Base-by-base conservation (phyloP, 192 early-diverging fungal genomes). In the Kappamyces sp. region DNA sequence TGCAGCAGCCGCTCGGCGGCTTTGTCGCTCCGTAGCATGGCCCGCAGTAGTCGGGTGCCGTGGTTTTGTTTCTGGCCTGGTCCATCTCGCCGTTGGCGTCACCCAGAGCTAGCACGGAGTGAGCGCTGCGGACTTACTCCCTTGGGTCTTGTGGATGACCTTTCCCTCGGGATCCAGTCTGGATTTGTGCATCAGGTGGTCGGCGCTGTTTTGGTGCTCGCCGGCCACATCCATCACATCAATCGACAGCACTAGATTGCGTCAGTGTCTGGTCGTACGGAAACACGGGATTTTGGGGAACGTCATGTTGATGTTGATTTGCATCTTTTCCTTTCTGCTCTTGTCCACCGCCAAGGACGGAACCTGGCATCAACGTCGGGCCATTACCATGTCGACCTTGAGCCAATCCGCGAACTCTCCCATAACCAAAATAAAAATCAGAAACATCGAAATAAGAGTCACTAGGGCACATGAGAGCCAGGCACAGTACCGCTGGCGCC, bases 171-270 rank as follows among this genome's bases (percentile, higher is more conserved):
- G 60, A 65, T 86, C 75, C 33, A 96, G 65, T 36, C 93, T 83
- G 31, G 80, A 77, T 64, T 94, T 94, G 58, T 82, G 85, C n/a
- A 97, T 80, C 41, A 84, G 78, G 71, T 90, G 87, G 31, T 75
- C 74, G 47, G 88, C 73, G 53, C 78, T 75, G 65, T 87, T 90
- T 55, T 93, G 85, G 66, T 91, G 86, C 66, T 91, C 89, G 32
- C 94, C 91, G 23, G 91, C 80, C 13, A 90, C 85, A 68, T 96
- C 96, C 89, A 97, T 92, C 3, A 98, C 88, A 69, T 97, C 95
- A 49, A 97, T 75, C 55, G 86, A 90, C 51, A 98, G 74, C 12
- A 97, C 86, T 86, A 74, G 7, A 40, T n/a, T 13, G 41, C 7
- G 23, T 15, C 6, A 67, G 9, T 7, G 36, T 71, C 23, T 23